A percentile compares a stretch with the other conserved stretches of the same genome.
Conservation (phyloP, 2,329 filamentous ascomycete species). For the Aspergillus flavus region DNA sequence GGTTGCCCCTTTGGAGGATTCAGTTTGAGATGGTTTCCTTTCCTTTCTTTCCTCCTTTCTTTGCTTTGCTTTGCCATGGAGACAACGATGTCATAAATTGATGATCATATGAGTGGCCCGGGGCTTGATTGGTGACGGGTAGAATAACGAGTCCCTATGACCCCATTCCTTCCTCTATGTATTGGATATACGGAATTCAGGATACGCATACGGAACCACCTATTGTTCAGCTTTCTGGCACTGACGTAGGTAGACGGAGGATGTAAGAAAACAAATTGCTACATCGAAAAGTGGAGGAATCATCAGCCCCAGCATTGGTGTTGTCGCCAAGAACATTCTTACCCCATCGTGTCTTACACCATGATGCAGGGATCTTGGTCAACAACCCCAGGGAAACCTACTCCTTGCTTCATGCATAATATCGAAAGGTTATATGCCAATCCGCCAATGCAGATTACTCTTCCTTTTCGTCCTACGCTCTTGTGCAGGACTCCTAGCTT, state of each 20-base stretch:
- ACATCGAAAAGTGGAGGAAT: background rate
- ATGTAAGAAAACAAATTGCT: background rate
- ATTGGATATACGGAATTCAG: background rate
- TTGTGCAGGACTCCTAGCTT: conserved; percentile 1
- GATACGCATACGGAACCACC: background rate
- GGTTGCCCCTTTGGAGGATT: background rate
- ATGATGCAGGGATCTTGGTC: conserved; percentile 1
- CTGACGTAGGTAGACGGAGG: background rate
- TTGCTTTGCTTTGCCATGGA: background rate
- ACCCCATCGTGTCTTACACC: background rate
- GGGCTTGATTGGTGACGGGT: background rate
- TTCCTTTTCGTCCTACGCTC: background rate
- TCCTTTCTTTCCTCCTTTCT: background rate
- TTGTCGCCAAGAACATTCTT: conserved; percentile 1
- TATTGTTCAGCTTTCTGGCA: background rate
- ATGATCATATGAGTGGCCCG: background rate
- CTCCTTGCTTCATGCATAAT: conserved; percentile 8
- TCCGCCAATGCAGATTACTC: background rate
- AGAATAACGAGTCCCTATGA: background rate
- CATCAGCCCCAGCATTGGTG: background rate
- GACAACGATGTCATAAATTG: conserved; percentile 1
- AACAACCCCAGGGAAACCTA: background rate
- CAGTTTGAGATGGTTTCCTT: background rate
- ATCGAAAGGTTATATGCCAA: conserved; percentile 6
- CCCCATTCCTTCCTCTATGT: background rate